Evolutionary conservation across 2,329 filamentous ascomycete genomes (phyloP), one percentile per base, ranked within the genome.

Genomic region (Stagonosporopsis cucurbitacearum): DNA sequence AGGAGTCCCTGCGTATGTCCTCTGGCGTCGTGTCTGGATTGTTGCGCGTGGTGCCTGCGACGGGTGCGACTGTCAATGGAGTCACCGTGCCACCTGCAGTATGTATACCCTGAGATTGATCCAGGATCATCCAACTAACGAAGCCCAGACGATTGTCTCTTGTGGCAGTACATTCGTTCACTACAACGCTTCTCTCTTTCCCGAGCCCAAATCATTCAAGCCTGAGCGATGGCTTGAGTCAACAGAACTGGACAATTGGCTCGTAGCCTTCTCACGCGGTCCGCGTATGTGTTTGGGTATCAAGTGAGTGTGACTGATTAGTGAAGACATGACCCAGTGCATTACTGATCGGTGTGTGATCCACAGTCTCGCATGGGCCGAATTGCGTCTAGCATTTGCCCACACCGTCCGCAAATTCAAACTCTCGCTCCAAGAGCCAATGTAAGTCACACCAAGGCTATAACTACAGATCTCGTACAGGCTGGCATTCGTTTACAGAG

Each of bases 1-100:
- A 77, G 49, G 77, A 80, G 57, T 68, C 70, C 1, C 59, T 79
- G 13, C 69, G 79, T 20, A 57, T 76, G 19, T 72, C 68, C 1
- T 70, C 71, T 8, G 75, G 74, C 12, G 71, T 78, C 3, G 57
- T 62, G 4, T 60, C 67, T 8, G 66, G 68, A 2, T 49, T 72
- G 17, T 53, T 65, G 35, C 60, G 69, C 3, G 49, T 72, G 5
- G 65, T 70, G 11, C 68, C 69, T 8, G 13, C 50, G 1, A 55
- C 54, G 9, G 69, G 68, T 15, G 67, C 66, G 5, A 62, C 36
- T 9, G 66, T 72, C 30, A 52, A 50, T 4, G 68, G 66, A 4
- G 46, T 57, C 0, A 36, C 28, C 15, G 55, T 71, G 2, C 67
- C 69, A 13, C 57, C 65, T 17, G 50, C 59, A 1, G 69, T 70